Conservation (phyloP, 116 monocot species). For the Posidonia oceanica region DNA sequence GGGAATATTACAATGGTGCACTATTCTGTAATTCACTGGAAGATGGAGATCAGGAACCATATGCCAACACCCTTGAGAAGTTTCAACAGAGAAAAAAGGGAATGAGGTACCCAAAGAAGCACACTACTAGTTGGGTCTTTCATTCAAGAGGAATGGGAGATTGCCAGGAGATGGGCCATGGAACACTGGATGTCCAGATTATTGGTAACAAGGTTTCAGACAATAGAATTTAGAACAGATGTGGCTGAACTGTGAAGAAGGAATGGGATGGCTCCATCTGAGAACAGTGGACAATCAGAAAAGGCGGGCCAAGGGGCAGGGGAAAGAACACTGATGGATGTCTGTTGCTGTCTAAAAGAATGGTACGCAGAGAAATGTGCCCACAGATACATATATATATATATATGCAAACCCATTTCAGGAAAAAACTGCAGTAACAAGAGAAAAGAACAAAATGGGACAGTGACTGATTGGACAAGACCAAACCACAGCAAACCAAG, state of each 20-base stretch:
- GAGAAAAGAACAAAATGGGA: not conserved
- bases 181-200: not conserved
- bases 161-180: not conserved
- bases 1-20: too few relatives aligned
- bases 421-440: not conserved
- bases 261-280: too few relatives aligned
- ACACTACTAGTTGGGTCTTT: not conserved
- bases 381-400: not conserved
- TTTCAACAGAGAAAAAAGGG: not conserved
- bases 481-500: not conserved
- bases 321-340: not conserved
- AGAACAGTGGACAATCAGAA: too few relatives aligned
- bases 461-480: conserved; percentile 1
- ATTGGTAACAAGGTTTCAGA: not conserved
- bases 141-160: not conserved
- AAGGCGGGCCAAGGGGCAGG: too few relatives aligned
- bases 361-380: not conserved
- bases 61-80: not conserved
- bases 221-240: not conserved
- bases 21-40: not conserved
- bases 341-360: not conserved
- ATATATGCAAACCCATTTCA: not conserved
- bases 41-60: not conserved
- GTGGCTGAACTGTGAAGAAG: too few relatives aligned
- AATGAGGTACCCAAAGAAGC: not conserved